Percentiles rank a stretch among this genome's conserved stretches.
These are phyloP conservation scores for Fusarium incarnatum DNA, from an alignment of 2,329 filamentous ascomycete species.

Conservation along the genomic window DNA sequence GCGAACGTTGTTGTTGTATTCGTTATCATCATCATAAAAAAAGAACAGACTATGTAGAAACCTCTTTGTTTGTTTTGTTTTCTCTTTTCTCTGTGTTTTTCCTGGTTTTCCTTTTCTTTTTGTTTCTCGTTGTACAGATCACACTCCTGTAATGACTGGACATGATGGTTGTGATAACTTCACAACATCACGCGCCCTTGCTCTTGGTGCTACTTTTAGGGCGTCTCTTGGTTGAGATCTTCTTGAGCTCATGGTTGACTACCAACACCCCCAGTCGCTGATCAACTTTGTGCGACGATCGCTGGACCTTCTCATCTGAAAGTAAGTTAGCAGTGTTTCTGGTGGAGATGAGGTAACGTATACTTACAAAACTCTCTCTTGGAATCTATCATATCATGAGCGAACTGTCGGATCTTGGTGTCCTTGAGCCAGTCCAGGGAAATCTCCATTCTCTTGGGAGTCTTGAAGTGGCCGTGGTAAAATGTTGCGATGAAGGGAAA, in stretches of 20 bases:
- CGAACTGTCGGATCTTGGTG: constrained; percentile 46
- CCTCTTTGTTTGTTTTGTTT: constrained; percentile 20
- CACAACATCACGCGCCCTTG: constrained; percentile 46
- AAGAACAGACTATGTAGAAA: constrained; percentile 13
- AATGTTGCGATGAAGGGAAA: constrained; percentile 55
- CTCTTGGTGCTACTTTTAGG: constrained; percentile 46
- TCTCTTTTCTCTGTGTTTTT: constrained; percentile 22
- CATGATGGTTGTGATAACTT: constrained; percentile 18
- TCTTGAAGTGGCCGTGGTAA: constrained; percentile 57
- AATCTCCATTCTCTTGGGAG: constrained; percentile 55
- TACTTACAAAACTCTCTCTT: constrained; percentile 54
- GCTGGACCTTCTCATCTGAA: constrained; percentile 50
- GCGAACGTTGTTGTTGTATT: constrained; percentile 38
- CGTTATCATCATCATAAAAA: constrained; percentile 31
- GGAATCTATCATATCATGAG: constrained; percentile 50
- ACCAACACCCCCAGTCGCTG: constrained; percentile 51
- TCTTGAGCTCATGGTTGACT: constrained; percentile 56
- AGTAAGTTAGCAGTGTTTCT: constrained; percentile 31
- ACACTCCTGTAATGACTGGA: constrained; percentile 37
- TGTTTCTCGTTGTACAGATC: constrained; percentile 13
- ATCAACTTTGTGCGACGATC: constrained; percentile 50
- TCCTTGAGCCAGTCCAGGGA: constrained; percentile 54
- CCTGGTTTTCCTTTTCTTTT: constrained; percentile 18
- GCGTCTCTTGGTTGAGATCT: constrained; percentile 51
- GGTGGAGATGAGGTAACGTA: not conserved